Conservation (phyloP, 768 basidiomycete species). For the Candolleomyces aberdarensis region DNA sequence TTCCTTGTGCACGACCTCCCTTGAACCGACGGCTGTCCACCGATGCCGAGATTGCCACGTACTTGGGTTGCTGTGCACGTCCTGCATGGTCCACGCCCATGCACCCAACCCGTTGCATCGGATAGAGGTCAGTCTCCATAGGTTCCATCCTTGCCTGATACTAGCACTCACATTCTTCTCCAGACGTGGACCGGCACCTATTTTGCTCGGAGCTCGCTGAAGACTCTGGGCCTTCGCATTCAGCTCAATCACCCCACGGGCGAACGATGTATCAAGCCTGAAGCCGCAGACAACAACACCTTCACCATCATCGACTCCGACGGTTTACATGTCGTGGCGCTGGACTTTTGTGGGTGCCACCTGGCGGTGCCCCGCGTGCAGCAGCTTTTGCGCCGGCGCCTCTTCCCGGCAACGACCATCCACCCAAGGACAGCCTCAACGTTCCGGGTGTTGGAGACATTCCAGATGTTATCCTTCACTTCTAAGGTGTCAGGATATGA, state of each 20-base stretch:
- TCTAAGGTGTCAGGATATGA: neutral
- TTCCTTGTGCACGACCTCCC: neutral
- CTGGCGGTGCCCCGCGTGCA: conserved; percentile 1
- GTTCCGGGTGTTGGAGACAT: neutral
- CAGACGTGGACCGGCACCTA: conserved; percentile 18
- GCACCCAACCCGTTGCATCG: conserved; percentile 16
- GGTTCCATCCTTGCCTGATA: neutral
- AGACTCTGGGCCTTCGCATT: conserved; percentile 7
- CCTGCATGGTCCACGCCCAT: conserved; percentile 13
- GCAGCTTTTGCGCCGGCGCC: conserved; percentile 23
- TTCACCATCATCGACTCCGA: conserved; percentile 23
- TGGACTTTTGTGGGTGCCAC: conserved; percentile 29
- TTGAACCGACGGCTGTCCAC: neutral
- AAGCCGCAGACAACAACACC: conserved; percentile 11
- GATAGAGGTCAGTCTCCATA: conserved; percentile 17
- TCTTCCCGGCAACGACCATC: neutral
- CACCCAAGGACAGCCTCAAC: neutral
- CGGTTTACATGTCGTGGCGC: conserved; percentile 21
- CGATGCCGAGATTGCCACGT: conserved; percentile 17
- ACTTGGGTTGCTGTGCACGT: conserved; percentile 2
- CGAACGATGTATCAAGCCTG: conserved; percentile 13
- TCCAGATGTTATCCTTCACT: conserved; percentile 3
- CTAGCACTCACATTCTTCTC: neutral
- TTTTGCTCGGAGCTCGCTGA: conserved; percentile 6
- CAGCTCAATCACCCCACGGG: conserved; percentile 16